Conservation (phyloP, 2,329 filamentous ascomycete species). For the Shiraia sp. region DNA sequence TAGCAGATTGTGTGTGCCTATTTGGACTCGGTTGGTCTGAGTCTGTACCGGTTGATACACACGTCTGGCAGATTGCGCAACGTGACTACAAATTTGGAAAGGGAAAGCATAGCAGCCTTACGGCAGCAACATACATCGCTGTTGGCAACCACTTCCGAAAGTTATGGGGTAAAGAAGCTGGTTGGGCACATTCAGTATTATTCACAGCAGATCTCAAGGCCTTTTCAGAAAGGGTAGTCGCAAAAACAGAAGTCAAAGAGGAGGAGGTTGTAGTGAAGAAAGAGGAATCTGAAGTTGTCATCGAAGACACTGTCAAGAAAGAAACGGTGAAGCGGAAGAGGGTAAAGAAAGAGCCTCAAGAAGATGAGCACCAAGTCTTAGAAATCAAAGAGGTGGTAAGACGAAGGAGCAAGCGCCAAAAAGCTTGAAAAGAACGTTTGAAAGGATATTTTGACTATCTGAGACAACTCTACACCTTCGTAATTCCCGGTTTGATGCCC, state of each 20-base stretch:
- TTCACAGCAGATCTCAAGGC: conserved; percentile 90
- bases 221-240: conserved; percentile 71
- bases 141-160: conserved; percentile 86
- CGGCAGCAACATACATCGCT: conserved; percentile 84
- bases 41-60: conserved; percentile 93
- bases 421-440: neutral
- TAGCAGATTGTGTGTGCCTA: conserved; percentile 92
- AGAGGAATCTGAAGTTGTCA: conserved; percentile 26
- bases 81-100: conserved; percentile 92
- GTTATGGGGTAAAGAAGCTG: conserved; percentile 90
- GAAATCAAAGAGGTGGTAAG: conserved; percentile 44
- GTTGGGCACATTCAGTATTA: conserved; percentile 96
- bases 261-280: conserved; percentile 44
- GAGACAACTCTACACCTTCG: conserved; percentile 3
- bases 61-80: conserved; percentile 97
- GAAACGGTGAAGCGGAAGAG: conserved; percentile 43
- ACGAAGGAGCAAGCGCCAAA: conserved; percentile 36
- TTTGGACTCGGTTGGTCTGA: conserved; percentile 98
- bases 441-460: too few relatives aligned
- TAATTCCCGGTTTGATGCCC: conserved; percentile 38
- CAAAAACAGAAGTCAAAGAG: conserved; percentile 54
- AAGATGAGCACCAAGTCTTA: conserved; percentile 44
- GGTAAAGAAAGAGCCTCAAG: conserved; percentile 44
- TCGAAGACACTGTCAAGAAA: conserved; percentile 25
- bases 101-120: conserved; percentile 81